Conservation (phyloP, 495 filamentous ascomycete genomes). For the Neurospora sp. region DNA sequence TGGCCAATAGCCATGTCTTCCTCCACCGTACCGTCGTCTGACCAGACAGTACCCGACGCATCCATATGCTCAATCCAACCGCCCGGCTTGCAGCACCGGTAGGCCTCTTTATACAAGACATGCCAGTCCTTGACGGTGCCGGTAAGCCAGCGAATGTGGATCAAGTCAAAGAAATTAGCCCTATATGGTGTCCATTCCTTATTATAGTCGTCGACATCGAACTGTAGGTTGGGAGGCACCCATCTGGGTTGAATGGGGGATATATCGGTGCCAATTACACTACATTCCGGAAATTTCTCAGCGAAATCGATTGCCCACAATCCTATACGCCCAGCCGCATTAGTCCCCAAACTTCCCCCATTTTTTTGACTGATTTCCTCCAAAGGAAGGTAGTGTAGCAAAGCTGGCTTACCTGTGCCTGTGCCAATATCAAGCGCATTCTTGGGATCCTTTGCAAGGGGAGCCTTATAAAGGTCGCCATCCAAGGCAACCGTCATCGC, state of each 20-base stretch:
- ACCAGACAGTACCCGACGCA: slow-evolving; percentile 10
- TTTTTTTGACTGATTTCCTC: background rate
- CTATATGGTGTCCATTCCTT: slow-evolving; percentile 32
- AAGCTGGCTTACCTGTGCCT: slow-evolving; percentile 31
- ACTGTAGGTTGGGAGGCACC: slow-evolving; percentile 40
- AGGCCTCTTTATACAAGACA: slow-evolving; percentile 27
- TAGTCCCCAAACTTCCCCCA: background rate
- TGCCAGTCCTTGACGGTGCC: slow-evolving; percentile 45
- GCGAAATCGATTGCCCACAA: slow-evolving; percentile 34
- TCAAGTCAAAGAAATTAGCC: slow-evolving; percentile 44
- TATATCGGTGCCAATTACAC: slow-evolving; percentile 57
- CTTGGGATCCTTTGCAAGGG: slow-evolving; percentile 34
- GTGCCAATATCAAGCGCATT: slow-evolving; percentile 57
- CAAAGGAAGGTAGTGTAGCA: background rate
- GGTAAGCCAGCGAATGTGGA: slow-evolving; percentile 45
- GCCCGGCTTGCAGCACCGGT: slow-evolving; percentile 12
- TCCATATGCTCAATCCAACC: slow-evolving; percentile 19
- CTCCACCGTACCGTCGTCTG: slow-evolving; percentile 11
- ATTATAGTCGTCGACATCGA: slow-evolving; percentile 44
- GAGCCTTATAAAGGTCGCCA: slow-evolving; percentile 47
- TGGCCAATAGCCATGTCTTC: slow-evolving; percentile 7
- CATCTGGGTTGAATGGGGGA: slow-evolving; percentile 44
- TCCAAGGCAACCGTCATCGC: slow-evolving; percentile 33
- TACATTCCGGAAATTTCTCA: slow-evolving; percentile 41
- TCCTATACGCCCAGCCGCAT: slow-evolving; percentile 6